A percentile compares a stretch with the other conserved stretches of the same genome.
Evolutionary conservation across 257 asterid genomes (phyloP).

Genomic region (Plantago major): DNA sequence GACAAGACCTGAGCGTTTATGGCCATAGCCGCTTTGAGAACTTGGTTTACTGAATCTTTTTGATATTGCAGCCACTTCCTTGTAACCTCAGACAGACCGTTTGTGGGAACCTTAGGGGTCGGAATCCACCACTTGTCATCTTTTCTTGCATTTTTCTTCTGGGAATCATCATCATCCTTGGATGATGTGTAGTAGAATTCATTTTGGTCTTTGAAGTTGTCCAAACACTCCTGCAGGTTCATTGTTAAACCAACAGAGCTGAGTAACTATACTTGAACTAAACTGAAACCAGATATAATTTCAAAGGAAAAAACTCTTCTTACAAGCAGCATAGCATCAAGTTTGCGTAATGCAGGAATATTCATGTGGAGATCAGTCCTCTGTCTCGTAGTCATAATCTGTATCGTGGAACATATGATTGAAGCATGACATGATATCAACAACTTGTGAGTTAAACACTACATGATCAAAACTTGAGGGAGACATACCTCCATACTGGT

Average conservation of each 20-base stretch:
- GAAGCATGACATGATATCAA: conserved; percentile 1
- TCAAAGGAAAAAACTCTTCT: conserved; percentile 16
- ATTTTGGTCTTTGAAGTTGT: conserved; percentile 50
- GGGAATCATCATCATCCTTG: conserved; percentile 33
- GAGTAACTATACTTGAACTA: background rate
- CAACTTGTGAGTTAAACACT: background rate
- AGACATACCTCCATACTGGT: conserved; percentile 47
- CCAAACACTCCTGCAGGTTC: conserved; percentile 50
- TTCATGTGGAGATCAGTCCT: conserved; percentile 55
- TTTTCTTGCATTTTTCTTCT: conserved; percentile 23
- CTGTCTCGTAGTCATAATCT: conserved; percentile 61
- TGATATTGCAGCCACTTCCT: conserved; percentile 54
- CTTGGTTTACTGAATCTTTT: conserved; percentile 60
- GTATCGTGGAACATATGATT: background rate
- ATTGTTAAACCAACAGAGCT: background rate
- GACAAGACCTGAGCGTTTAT: conserved; percentile 53
- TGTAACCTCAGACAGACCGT: conserved; percentile 41
- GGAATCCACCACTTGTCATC: conserved; percentile 73
- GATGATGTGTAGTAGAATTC: conserved; percentile 50
- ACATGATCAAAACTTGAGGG: conserved; percentile 9
- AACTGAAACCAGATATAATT: background rate
- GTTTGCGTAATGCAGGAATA: conserved; percentile 56
- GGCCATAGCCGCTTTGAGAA: conserved; percentile 69
- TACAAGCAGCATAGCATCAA: conserved; percentile 54
- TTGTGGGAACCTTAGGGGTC: conserved; percentile 50